Conservation (phyloP, 495 filamentous ascomycete genomes). For the Thermothielavioides terrestris region DNA sequence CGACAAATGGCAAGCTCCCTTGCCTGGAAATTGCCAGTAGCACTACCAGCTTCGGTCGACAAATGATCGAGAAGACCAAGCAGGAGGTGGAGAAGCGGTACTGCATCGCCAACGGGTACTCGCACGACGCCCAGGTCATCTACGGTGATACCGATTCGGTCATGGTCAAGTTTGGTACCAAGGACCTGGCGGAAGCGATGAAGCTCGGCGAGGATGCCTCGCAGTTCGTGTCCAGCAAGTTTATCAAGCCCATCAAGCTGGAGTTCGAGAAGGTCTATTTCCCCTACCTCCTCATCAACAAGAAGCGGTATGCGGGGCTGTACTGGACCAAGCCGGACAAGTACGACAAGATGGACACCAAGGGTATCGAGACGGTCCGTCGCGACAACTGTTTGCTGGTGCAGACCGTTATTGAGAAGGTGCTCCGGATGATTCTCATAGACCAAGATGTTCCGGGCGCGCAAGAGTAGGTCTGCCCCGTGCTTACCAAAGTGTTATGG, state of each 20-base stretch:
- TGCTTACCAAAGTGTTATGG: no score
- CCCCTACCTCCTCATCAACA: conserved; percentile 98
- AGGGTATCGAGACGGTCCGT: conserved; percentile 96
- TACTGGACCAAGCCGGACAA: conserved; percentile 96
- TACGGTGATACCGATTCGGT: conserved; percentile 99
- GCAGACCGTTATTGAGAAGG: conserved; percentile 95
- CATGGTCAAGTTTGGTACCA: conserved; percentile 97
- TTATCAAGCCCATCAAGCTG: conserved; percentile 92
- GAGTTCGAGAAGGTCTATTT: conserved; percentile 99
- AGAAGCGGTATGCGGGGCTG: conserved; percentile 95
- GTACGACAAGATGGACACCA: conserved; percentile 99
- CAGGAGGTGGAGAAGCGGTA: conserved; percentile 83
- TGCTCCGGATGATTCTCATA: conserved; percentile 89
- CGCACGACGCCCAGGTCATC: conserved; percentile 89
- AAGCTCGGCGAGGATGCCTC: conserved; percentile 88
- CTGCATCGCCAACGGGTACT: conserved; percentile 87
- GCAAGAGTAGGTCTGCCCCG: conserved; percentile 70
- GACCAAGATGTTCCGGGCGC: conserved; percentile 81
- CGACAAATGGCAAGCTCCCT: conserved; percentile 89
- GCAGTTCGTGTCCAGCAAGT: conserved; percentile 77
- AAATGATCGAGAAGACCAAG: conserved; percentile 98
- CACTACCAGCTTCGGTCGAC: conserved; percentile 88
- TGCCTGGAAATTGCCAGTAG: conserved; percentile 94
- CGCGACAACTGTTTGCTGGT: conserved; percentile 94
- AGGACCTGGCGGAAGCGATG: conserved; percentile 79